These are phyloP conservation scores for Plectosphaerella sp. DNA, from an alignment of 2,329 filamentous ascomycete species.

Conservation along the genomic window DNA sequence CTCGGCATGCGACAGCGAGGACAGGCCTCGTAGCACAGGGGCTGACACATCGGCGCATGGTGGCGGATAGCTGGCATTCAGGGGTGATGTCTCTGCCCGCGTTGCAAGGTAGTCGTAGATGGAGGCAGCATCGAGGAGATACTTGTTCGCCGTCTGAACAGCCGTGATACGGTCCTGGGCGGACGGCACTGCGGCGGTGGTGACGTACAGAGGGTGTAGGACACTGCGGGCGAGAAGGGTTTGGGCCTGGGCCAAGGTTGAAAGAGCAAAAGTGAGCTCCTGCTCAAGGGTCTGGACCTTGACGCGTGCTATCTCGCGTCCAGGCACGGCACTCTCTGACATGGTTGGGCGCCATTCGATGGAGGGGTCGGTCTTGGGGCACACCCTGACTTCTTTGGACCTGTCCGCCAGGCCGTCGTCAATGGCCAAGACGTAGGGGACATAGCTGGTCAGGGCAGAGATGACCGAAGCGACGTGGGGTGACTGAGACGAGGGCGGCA, in stretches of 20 bases:
- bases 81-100: slow-evolving; percentile 41
- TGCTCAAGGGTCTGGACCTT: slow-evolving; percentile 72
- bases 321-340: slow-evolving; percentile 57
- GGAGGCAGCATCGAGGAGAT: slow-evolving; percentile 72
- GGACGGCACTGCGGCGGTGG: slow-evolving; percentile 54
- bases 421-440: slow-evolving; percentile 78
- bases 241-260: slow-evolving; percentile 71
- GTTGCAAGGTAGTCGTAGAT: slow-evolving; percentile 69
- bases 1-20: slow-evolving; percentile 73
- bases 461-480: slow-evolving; percentile 68
- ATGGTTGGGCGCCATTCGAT: slow-evolving; percentile 86
- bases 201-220: slow-evolving; percentile 69
- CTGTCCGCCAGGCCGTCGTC: slow-evolving; percentile 60
- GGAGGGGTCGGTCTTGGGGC: slow-evolving; percentile 54
- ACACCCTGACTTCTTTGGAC: slow-evolving; percentile 53
- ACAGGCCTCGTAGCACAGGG: slow-evolving; percentile 49
- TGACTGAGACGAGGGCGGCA: slow-evolving; percentile 66
- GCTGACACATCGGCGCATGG: slow-evolving; percentile 52
- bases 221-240: slow-evolving; percentile 67
- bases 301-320: slow-evolving; percentile 61
- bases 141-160: slow-evolving; percentile 70
- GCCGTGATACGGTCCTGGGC: slow-evolving; percentile 64
- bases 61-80: slow-evolving; percentile 16
- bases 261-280: slow-evolving; percentile 76
- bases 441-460: slow-evolving; percentile 67